Base-by-base conservation (phyloP, 805 yeast species). In the Priceomyces medius region DNA sequence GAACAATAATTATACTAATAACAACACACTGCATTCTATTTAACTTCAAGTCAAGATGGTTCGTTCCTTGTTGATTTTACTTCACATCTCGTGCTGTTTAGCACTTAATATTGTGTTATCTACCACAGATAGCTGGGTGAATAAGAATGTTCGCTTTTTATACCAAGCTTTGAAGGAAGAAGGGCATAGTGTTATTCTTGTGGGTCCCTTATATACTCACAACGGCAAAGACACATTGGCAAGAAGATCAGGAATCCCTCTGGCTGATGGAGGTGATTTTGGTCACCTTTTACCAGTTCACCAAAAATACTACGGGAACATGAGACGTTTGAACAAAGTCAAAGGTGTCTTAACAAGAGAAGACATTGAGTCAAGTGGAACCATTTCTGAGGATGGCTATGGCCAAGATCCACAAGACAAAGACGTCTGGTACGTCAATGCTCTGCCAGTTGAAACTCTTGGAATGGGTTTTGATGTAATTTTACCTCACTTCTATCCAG, bases 121-220 rank as follows among this genome's bases (percentile, higher is more conserved):
- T 4, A 48, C 64, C 20, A 54, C 66, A 3, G 71, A 66, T 44
- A 56, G 64, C 4, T 67, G 73, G 73, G 71, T 63, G 8, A 53
- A 65, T 12, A 66, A 61, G 40, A 64, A 66, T 45, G 46, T 56
- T 13, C 48, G 72, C 10, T 49, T 47, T 24, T 45, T 67, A 26
- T 56, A 63, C 42, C 46, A 58, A 13, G 55, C 57, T 14, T 51
- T 68, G 29, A 47, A 51, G 36, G 59, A 54, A 2, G 54, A 51
- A 9, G 59, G 61, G 31, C 73, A 67, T 42, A 52, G 49, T 3
- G 72, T 66, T 23, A 44, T 51, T 13, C 51, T 63, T 27, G 56
- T 65, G 21, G 72, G 61, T 5, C 65, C 71, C 0, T 55, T 63
- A 29, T 53, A 62, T 43, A 31, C 27, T 5, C 20, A 9, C 10